Conservation (phyloP, 176 grass and related monocot species). For the Bothriochloa decipiens region DNA sequence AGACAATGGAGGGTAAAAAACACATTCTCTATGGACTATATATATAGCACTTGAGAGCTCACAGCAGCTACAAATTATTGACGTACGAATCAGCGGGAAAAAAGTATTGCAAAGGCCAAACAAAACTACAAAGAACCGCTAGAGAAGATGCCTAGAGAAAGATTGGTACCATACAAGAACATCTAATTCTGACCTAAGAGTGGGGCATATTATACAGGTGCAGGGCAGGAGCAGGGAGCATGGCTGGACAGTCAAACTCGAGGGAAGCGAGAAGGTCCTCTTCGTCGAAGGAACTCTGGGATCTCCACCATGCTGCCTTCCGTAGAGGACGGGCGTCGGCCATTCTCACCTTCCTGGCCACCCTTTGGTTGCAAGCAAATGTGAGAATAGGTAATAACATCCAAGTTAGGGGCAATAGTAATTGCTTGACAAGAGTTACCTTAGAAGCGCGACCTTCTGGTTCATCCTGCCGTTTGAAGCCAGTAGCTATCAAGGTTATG, state of each 20-base stretch:
- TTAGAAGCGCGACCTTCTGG: constrained; percentile 55
- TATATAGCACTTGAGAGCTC: background rate
- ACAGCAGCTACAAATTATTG: constrained; percentile 24
- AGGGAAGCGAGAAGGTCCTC: constrained; percentile 65
- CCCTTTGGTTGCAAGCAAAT: constrained; percentile 50
- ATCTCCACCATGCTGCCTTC: constrained; percentile 73
- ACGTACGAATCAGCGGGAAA: background rate
- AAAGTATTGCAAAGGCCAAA: background rate
- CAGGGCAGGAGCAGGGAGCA: background rate
- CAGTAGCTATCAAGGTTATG: constrained; percentile 93
- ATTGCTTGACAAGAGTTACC: constrained; percentile 42
- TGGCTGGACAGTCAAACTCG: constrained; percentile 49
- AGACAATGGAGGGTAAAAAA: background rate
- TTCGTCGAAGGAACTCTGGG: constrained; percentile 79
- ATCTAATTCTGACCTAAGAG: constrained; percentile 1
- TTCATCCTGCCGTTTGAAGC: constrained; percentile 88
- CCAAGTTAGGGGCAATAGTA: background rate
- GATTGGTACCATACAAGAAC: background rate
- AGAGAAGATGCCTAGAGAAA: background rate
- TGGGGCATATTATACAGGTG: background rate
- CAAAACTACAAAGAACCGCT: background rate
- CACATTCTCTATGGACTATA: constrained; percentile 1
- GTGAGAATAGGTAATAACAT: constrained; percentile 20
- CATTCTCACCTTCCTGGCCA: constrained; percentile 55
- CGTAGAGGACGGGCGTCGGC: constrained; percentile 42